phyloP scores from a whole-genome alignment of 345 rosid genomes.

The Salix suchowensis region DNA sequence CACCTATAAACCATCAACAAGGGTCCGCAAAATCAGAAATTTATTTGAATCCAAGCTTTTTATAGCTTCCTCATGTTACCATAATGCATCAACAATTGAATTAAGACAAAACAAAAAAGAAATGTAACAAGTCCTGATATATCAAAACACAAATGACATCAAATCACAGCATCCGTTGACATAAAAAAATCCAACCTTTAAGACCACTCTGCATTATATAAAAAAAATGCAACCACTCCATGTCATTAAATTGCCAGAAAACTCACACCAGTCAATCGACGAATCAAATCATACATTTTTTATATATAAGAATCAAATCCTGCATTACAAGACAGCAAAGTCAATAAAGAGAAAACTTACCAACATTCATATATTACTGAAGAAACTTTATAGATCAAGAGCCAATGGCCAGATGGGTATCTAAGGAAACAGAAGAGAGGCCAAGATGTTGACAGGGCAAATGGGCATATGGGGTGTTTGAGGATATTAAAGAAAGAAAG shows the following conservation, averaged over 20 bases:
- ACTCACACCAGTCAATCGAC: not conserved
- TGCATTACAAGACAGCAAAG: not conserved
- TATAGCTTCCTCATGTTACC: not conserved
- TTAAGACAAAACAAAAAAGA: not conserved
- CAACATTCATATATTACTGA: not conserved
- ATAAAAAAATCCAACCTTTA: not conserved
- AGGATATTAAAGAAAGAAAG: not conserved
- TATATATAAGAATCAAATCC: not conserved
- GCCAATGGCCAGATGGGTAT: not conserved
- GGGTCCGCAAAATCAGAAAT: not conserved
- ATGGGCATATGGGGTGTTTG: not conserved
- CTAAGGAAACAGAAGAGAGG: not conserved
- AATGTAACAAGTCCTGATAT: not conserved
- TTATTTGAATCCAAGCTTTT: not conserved
- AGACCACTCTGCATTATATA: not conserved
- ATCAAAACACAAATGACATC: not conserved
- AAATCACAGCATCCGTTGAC: not conserved
- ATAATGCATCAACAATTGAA: not conserved
- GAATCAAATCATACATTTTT: not conserved
- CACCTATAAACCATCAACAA: not conserved
- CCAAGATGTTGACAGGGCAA: not conserved
- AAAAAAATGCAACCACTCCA: not conserved
- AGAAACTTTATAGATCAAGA: constrained; percentile 7
- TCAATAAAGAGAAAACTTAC: not conserved
- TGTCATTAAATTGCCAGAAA: not conserved